Base-by-base conservation (phyloP, 1,284 basidiomycete genomes). In the Pascua sp. region DNA sequence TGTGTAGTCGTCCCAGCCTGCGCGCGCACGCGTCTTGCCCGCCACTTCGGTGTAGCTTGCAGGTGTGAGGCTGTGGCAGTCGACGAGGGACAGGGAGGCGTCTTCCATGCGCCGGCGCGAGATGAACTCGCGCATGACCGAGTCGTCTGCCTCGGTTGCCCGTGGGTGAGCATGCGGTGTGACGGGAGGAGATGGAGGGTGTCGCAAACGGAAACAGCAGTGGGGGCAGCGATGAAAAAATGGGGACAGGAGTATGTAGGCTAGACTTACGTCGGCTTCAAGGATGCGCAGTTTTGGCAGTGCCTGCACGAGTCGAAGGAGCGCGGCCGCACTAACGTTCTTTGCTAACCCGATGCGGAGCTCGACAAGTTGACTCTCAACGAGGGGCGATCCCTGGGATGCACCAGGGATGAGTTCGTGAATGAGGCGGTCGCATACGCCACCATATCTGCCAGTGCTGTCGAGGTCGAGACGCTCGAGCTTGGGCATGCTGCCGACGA, bases 391-490 rank as follows among this genome's bases (percentile, higher is more conserved):
- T 11, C 47, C 49, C 16, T 41, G 39, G 17, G 46, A 47, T 4
- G 61, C 57, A 15, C 61, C 61, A 7, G 61, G 61, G 40, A 62
- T 57, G 18, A 62, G 55, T 49, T 62, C 61, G 42, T 54, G 76
- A 17, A 96, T 71, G 13, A 92, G 82, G 0, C 79, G 78, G 73
- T 96, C 91, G 1, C 84, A 86, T 51, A 95, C 84, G 24, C 87
- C 84, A 13, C 76, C 78, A 45, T 62, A 53, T 2, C 51, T 37
- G 0, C 67, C 69, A 3, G 89, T 89, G 60, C 90, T 87, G 71
- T 96, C 94, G 38, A 97, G 77, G 70, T 97, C 94, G 45, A 97
- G 75, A 52, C 83, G 84, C 51, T 85, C 80, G 49, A 97, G 84
- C 56, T 80, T 71, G 0, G 88, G 88, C 8, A 85, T 87, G 36